Evolutionary conservation across 2,329 filamentous ascomycete species (phyloP), one percentile per base, ranked within the genome.

Genomic region (Fusarium paranaense): DNA sequence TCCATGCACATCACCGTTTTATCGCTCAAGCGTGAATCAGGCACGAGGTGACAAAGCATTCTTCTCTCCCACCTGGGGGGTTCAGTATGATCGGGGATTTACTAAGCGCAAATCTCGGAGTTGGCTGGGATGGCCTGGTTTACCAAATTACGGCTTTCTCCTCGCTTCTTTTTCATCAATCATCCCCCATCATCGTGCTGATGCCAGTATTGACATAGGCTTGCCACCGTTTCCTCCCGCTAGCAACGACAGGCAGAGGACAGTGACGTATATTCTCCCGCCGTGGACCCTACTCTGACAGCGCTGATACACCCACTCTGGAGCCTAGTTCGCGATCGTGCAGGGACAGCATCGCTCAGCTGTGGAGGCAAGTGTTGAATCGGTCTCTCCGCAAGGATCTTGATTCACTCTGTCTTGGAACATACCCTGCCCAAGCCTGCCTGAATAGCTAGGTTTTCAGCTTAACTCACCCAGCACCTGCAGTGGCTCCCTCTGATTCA

Each of bases 1-100:
- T 50, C 35, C 32, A 72, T 72, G 69, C 65, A 72, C 52, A 72
- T 66, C 61, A 66, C 68, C 64, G 69, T 56, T 74, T 45, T 37
- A 62, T 67, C 47, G 56, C 54, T 59, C 72, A 64, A 56, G 32
- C 18, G 32, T 72, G 47, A 69, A 69, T 72, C 42, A 60, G 67
- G 62, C 3, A 64, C 18, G 27, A 45, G 40, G n/a, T 40, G 60
- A 40, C 60, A 52, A 52, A 30, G 42, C 60, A 30, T 27, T 40
- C 57, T 30, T 14, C 18, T 62, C 32, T 27, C 42, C 22, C 22
- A 47, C 42, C 42, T 47, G 14, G 42, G 42, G 42, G 42, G 42
- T 22, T 47, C 32, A 56, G 37, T 47, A 22, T 33, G 37, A 57
- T 66, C 33, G 63, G 56, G 27, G 8, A 50, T 65, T 65, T 50